A percentile compares a stretch with the other conserved stretches of the same genome.
phyloP scores from a whole-genome alignment of 208 protist genomes.

The Kentomonas sorsogonicus region DNA sequence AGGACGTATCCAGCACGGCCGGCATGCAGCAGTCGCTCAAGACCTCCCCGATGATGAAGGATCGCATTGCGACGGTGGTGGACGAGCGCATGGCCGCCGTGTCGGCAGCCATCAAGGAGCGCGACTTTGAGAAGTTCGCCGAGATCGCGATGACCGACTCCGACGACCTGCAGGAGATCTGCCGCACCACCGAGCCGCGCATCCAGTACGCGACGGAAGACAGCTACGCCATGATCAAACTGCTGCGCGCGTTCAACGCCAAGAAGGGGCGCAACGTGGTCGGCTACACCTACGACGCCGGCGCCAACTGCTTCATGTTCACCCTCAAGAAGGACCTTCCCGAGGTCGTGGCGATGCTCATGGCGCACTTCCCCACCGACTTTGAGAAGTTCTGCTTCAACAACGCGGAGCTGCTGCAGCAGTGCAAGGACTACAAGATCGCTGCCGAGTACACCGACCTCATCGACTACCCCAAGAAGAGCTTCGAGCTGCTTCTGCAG shows the following conservation, averaged over 20 bases:
- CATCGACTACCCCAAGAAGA: constrained; percentile 76
- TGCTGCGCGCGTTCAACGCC: constrained; percentile 92
- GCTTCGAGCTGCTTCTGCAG: constrained; percentile 83
- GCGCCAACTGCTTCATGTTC: constrained; percentile 98
- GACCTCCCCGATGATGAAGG: constrained; percentile 90
- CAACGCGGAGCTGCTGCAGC: constrained; percentile 40
- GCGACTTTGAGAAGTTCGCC: constrained; percentile 95
- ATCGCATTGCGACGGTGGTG: constrained; percentile 82
- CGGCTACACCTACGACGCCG: constrained; percentile 99
- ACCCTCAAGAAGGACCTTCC: constrained; percentile 76
- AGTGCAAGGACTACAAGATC: constrained; percentile 28
- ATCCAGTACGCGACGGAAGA: constrained; percentile 98
- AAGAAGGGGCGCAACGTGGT: constrained; percentile 57
- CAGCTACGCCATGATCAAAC: constrained; percentile 93
- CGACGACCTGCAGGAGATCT: constrained; percentile 98
- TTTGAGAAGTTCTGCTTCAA: constrained; percentile 67
- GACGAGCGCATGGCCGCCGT: constrained; percentile 88
- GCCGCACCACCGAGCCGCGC: constrained; percentile 95
- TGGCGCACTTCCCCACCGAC: constrained; percentile 88
- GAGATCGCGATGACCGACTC: constrained; percentile 93
- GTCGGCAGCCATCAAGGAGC: constrained; percentile 84
- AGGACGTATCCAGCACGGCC: constrained; percentile 92
- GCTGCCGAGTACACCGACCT: constrained; percentile 34
- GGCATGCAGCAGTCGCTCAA: constrained; percentile 96
- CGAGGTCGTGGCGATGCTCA: constrained; percentile 81